Evolutionary conservation across 2,329 filamentous ascomycete genomes (phyloP), one percentile per base, ranked within the genome.

Genomic region (Colletotrichum euphorbiae): DNA sequence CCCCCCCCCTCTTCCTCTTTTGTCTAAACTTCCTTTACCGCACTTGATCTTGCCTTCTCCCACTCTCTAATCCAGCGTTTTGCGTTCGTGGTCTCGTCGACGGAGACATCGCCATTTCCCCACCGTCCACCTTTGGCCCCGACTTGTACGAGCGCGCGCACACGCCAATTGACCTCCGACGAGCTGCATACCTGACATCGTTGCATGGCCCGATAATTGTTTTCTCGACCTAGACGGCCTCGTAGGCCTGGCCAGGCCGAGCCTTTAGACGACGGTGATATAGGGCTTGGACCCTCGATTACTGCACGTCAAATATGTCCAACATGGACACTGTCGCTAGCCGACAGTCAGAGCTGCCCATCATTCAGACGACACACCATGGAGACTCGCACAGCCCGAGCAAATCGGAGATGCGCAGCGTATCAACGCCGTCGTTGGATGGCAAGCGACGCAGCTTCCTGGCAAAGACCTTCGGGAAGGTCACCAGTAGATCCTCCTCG

Each of bases 401-500:
- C 67, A 19, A 46, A n/a, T 33, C 52, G 13, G 67, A 68, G 54
- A 54, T 68, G 31, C 54, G 62, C 13, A 69, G 60, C 40, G 66
- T 68, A 46, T 50, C 68, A 19, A 60, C 61, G 15, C 48, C 69
- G 21, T 36, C 66, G 5, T 24, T 69, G 42, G 55, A 64, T 6
- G 62, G 56, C 11, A 71, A 71, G 31, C 62, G 66, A 21, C 56
- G 58, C 42, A 69, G 66, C 55, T 71, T 71, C 51, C 50, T 71
- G 19, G 21, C 69, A 54, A 71, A 71, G 59, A 69, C 69, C 48
- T 71, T 71, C 58, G 66, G 66, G 66, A 69, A 64, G 61, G 67
- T 71, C 55, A 71, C 69, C 62, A 69, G 62, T 58, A 67, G 57
- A 13, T 45, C 66, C 8, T 71, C 70, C 12, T 64, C 70, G 3